Evolutionary conservation across 2,329 filamentous ascomycete genomes (phyloP).

Genomic region (Hirsutella minnesotensis): DNA sequence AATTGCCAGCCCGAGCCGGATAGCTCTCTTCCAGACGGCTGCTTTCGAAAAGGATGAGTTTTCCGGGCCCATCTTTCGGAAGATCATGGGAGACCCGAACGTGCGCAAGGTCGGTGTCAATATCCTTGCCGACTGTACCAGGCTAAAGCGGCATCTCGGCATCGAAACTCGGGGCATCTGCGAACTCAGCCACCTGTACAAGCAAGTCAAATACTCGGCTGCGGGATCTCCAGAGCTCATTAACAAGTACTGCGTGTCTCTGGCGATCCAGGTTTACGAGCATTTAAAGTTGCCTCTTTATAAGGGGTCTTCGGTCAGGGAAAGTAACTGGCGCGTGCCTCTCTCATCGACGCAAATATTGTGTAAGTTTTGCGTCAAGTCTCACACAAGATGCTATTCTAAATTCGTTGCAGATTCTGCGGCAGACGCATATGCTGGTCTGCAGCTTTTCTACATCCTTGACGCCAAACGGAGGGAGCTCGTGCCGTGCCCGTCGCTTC

Average conservation of each 20-base stretch:
- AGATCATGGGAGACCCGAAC: slow-evolving; percentile 57
- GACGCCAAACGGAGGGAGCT: slow-evolving; percentile 56
- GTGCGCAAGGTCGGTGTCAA: slow-evolving; percentile 69
- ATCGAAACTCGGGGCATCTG: slow-evolving; percentile 57
- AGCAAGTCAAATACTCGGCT: slow-evolving; percentile 56
- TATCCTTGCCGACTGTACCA: slow-evolving; percentile 58
- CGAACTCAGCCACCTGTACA: slow-evolving; percentile 75
- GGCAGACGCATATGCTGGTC: slow-evolving; percentile 69
- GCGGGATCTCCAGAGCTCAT: slow-evolving; percentile 39
- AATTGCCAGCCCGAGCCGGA: slow-evolving; percentile 61
- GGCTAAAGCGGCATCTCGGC: slow-evolving; percentile 53
- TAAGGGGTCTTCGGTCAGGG: slow-evolving; percentile 59
- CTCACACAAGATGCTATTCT: neutral
- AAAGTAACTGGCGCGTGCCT: slow-evolving; percentile 59
- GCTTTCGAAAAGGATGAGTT: slow-evolving; percentile 46
- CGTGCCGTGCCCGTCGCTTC: slow-evolving; percentile 58
- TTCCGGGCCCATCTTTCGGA: slow-evolving; percentile 57
- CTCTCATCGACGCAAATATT: slow-evolving; percentile 54
- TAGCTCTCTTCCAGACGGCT: slow-evolving; percentile 74
- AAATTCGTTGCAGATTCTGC: slow-evolving; percentile 48
- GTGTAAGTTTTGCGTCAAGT: slow-evolving; percentile 38
- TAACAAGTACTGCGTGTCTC: slow-evolving; percentile 52
- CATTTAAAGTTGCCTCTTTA: slow-evolving; percentile 61
- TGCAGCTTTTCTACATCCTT: slow-evolving; percentile 61
- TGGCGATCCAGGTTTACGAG: slow-evolving; percentile 60